Base-by-base conservation (phyloP, 306 rosid genomes). In the Quercus mongolica region DNA sequence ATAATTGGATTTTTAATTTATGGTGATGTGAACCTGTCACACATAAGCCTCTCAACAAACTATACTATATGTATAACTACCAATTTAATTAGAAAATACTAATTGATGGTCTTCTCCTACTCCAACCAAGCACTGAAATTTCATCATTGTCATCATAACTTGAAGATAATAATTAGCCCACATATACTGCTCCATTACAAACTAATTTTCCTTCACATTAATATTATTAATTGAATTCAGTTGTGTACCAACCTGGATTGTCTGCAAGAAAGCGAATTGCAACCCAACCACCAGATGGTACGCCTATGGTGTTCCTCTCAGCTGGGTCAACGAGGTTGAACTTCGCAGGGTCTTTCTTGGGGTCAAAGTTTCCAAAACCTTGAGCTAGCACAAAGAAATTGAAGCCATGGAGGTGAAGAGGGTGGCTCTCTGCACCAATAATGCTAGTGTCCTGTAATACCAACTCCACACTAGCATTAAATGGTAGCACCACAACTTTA, bases 401-500 rank as follows among this genome's bases (percentile, higher is more conserved):
- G 55, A 85, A 92, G 1, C 97, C 97, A 78, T 92, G 97, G 71
- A 92, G 91, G 58, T 92, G 97, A 83, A 92, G 90, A 5, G 97
- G 97, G 81, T 92, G 97, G 74, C 92, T 90, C 83, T 92, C 92
- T 2, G 97, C 91, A 6, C 85, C 87, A 78, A 89, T 79, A 12
- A 92, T 87, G 79, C 90, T 88, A 4, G 97, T 92, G 76, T 92
- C 97, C 69, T 92, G 97, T 61, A 92, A 59, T 5, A 90, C 84
- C 73, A 92, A 5, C 83, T 90, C 97, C 69, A 92, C 94, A 8
- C 74, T 88, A 1, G 90, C 10, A n/a, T 90, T 90, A 73, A 76
- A 92, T 18, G 90, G 88, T 58, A 92, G 79, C 57, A 70, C 86
- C 74, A 67, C 90, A 26, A 55, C 85, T 82, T 90, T 92, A 1